Percentiles rank a stretch among this genome's conserved stretches.
Conservation (phyloP, 1,139 yeast genomes). For the Blastobotrys capitulatus region DNA sequence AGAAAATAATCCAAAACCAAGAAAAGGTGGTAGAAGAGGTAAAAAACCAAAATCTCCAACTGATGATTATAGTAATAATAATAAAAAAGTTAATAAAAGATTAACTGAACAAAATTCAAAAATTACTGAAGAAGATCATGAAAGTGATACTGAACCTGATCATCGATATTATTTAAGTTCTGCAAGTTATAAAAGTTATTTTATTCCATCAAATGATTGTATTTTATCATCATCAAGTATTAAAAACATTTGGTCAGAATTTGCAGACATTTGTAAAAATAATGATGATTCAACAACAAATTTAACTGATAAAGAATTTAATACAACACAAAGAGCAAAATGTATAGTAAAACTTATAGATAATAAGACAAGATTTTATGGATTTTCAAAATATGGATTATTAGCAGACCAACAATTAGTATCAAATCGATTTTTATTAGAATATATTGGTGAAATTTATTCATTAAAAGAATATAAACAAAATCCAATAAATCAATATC, state of each 20-base stretch:
- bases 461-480: conserved; percentile 54
- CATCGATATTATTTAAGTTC: conserved; percentile 14
- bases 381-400: conserved; percentile 65
- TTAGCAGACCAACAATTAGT: conserved; percentile 44
- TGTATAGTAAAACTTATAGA: conserved; percentile 41
- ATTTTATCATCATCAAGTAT: conserved; percentile 14
- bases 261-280: conserved; percentile 12
- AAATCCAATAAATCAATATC: conserved; percentile 70
- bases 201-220: conserved; percentile 16
- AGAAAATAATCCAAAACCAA: not conserved
- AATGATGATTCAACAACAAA: conserved; percentile 20
- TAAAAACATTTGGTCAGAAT: conserved; percentile 3
- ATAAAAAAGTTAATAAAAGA: conserved; percentile 15
- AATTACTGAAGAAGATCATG: conserved; percentile 8
- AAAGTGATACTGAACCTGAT: conserved; percentile 15
- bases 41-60: not conserved
- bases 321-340: conserved; percentile 23
- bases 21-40: not conserved
- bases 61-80: conserved; percentile 10
- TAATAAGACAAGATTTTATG: conserved; percentile 64
- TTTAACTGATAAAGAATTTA: conserved; percentile 24
- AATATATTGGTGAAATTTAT: conserved; percentile 70
- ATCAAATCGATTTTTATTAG: conserved; percentile 51
- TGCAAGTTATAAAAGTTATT: conserved; percentile 24
- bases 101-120: conserved; percentile 18